phyloP scores from a whole-genome alignment of 2,329 filamentous ascomycete species.

The Acrocalymma vagum region DNA sequence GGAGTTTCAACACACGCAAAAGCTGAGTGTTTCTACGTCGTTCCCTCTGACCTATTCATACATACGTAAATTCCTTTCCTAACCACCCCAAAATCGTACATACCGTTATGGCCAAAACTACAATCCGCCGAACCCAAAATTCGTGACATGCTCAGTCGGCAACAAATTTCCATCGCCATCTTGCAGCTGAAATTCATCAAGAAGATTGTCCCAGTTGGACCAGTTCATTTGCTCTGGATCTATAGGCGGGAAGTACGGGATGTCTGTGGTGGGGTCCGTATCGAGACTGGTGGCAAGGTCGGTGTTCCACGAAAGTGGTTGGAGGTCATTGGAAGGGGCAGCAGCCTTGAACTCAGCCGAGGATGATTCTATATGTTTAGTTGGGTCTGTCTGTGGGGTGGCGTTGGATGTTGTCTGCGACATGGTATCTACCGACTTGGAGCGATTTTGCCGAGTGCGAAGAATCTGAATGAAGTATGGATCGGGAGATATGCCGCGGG shows the following conservation, averaged over 20 bases:
- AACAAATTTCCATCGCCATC: slow-evolving; percentile 4
- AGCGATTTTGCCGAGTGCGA: slow-evolving; percentile 11
- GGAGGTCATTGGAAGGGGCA: slow-evolving; percentile 1
- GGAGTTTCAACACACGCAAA: too few relatives aligned
- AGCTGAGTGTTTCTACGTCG: too few relatives aligned
- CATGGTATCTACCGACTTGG: slow-evolving; percentile 4
- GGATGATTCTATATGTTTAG: too few relatives aligned
- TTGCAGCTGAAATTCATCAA: slow-evolving; percentile 31
- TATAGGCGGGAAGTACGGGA: slow-evolving; percentile 13
- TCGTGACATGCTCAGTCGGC: slow-evolving; percentile 2
- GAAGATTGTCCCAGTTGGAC: slow-evolving; percentile 36
- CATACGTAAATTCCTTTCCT: too few relatives aligned
- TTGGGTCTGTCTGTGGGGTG: not conserved
- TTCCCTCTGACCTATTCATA: too few relatives aligned
- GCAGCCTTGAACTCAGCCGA: not conserved
- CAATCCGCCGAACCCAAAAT: slow-evolving; percentile 1
- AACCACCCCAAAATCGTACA: too few relatives aligned
- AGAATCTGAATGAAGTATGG: slow-evolving; percentile 33
- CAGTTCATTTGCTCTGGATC: slow-evolving; percentile 36
- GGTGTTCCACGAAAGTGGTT: slow-evolving; percentile 23
- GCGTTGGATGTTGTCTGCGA: not conserved
- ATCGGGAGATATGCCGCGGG: slow-evolving; percentile 18
- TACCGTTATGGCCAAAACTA: not conserved
- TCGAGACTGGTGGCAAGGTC: slow-evolving; percentile 19
- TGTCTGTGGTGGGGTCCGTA: not conserved